A percentile compares a stretch with the other conserved stretches of the same genome.
phyloP scores from a whole-genome alignment of 2,329 filamentous ascomycete genomes.

The Xylariaceae sp. region DNA sequence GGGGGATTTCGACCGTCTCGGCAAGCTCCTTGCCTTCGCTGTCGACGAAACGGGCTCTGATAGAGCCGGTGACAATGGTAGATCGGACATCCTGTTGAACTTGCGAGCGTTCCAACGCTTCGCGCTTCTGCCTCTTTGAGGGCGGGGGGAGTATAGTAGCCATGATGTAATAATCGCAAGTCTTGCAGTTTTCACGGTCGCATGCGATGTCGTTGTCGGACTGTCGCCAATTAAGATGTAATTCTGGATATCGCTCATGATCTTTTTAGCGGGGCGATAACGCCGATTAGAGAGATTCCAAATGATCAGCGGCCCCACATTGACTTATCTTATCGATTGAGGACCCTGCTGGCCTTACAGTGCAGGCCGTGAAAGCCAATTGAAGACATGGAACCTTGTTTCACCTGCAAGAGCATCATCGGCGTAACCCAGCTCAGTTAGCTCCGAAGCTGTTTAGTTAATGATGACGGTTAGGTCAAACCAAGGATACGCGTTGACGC shows the following conservation, averaged over 20 bases:
- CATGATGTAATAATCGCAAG: constrained; percentile 47
- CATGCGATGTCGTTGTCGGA: constrained; percentile 1
- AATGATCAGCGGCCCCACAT: constrained; percentile 17
- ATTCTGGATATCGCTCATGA: neutral
- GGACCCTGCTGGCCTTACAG: constrained; percentile 11
- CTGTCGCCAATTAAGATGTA: neutral
- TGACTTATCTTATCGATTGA: constrained; percentile 26
- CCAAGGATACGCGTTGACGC: too few species aligned
- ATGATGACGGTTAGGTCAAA: too few species aligned
- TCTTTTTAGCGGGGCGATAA: constrained; percentile 21
- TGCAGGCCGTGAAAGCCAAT: neutral
- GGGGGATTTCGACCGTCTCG: constrained; percentile 66
- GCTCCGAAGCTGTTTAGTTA: too few species aligned
- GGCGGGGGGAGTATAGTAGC: constrained; percentile 77
- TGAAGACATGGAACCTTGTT: neutral
- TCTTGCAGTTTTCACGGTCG: neutral
- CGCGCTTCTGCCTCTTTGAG: constrained; percentile 79
- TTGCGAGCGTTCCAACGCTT: constrained; percentile 63
- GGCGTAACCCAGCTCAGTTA: too few species aligned
- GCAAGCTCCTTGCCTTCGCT: constrained; percentile 67
- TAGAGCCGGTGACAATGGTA: constrained; percentile 64
- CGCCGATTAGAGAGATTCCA: constrained; percentile 3
- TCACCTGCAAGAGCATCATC: neutral
- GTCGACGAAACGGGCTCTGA: constrained; percentile 85
- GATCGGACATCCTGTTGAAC: constrained; percentile 70